Percentiles rank a stretch among this genome's conserved stretches.
phyloP scores from a whole-genome alignment of 2,329 filamentous ascomycete genomes.

The Apiospora arundinis region DNA sequence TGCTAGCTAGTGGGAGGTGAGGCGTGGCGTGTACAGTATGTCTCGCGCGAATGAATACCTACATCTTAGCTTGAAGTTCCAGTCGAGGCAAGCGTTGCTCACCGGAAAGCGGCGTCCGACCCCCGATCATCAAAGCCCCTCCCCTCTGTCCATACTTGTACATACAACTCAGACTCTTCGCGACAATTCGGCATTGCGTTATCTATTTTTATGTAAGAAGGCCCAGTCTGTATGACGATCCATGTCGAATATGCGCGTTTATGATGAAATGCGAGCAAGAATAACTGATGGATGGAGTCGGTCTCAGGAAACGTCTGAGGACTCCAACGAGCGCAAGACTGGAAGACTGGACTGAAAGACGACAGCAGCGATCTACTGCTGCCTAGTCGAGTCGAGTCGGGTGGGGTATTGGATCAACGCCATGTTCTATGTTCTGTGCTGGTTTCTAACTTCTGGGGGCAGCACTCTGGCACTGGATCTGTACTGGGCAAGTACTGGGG shows the following conservation, averaged over 20 bases:
- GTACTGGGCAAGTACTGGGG: background rate
- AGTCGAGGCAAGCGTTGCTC: background rate
- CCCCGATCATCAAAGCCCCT: background rate
- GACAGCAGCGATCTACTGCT: background rate
- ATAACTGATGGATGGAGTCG: background rate
- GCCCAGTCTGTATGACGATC: background rate
- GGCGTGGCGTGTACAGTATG: background rate
- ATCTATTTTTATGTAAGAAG: constrained; percentile 7
- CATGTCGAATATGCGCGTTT: too few species aligned
- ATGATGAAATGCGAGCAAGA: background rate
- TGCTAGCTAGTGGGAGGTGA: background rate
- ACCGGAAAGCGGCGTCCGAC: background rate
- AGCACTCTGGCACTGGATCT: too few species aligned
- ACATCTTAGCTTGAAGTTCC: background rate
- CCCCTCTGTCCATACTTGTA: background rate
- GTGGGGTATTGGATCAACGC: constrained; percentile 5
- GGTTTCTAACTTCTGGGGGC: background rate
- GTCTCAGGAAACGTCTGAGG: constrained; percentile 18
- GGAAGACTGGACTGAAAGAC: background rate
- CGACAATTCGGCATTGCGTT: background rate
- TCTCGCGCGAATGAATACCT: background rate
- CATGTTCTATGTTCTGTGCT: background rate
- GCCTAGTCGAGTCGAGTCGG: background rate
- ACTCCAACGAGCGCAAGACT: background rate
- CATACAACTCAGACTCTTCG: background rate